Evolutionary conservation across 371 early-diverging fungal species (phyloP).

Genomic region (Saksenaea vasiformis): DNA sequence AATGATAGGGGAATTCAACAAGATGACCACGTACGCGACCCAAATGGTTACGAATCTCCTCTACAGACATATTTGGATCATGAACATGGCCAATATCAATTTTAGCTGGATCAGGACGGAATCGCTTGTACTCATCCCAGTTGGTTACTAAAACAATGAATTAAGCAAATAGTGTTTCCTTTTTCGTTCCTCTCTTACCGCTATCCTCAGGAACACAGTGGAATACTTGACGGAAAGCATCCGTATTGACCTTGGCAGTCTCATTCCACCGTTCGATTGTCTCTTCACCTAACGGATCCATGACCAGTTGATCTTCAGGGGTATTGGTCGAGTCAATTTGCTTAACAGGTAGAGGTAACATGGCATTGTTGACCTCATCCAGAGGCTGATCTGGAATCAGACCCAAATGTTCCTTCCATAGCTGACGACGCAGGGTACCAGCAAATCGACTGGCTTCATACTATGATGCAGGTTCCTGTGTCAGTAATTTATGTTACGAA

Average conservation of each 20-base stretch:
- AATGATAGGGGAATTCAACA: constrained; percentile 76
- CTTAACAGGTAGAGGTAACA: constrained; percentile 51
- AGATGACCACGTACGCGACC: constrained; percentile 60
- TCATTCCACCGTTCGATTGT: constrained; percentile 55
- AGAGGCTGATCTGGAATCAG: constrained; percentile 51
- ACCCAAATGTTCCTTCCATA: constrained; percentile 89
- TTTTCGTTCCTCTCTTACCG: constrained; percentile 20
- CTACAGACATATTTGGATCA: constrained; percentile 36
- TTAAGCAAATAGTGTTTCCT: neutral
- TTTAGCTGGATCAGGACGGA: constrained; percentile 48
- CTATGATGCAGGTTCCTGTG: constrained; percentile 20
- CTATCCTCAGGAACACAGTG: constrained; percentile 77
- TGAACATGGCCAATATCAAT: constrained; percentile 41
- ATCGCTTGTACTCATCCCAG: constrained; percentile 69
- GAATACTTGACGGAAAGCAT: constrained; percentile 70
- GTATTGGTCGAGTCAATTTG: constrained; percentile 38
- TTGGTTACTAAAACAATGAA: constrained; percentile 37
- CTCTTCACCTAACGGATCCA: constrained; percentile 66
- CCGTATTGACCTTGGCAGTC: constrained; percentile 63
- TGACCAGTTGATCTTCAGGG: constrained; percentile 37
- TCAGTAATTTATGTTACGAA: no score
- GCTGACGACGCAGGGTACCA: constrained; percentile 69
- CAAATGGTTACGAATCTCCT: constrained; percentile 44
- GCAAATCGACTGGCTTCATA: constrained; percentile 69
- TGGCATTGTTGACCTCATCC: constrained; percentile 46